Percentiles rank a stretch among this genome's conserved stretches.
Evolutionary conservation across 371 early-diverging fungal species (phyloP).

Genomic region (Mortierella sp.): DNA sequence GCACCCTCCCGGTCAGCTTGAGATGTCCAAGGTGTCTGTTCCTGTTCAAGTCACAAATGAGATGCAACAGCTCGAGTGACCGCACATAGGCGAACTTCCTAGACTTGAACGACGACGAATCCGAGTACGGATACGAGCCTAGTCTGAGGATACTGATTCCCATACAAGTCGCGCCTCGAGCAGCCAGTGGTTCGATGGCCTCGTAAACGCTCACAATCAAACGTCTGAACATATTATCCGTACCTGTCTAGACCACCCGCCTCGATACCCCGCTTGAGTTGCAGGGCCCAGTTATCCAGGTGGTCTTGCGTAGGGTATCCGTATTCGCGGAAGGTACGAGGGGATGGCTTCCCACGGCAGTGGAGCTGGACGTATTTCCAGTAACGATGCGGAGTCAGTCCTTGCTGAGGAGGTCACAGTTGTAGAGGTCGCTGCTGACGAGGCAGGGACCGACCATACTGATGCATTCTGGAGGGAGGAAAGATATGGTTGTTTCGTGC

Average conservation of each 20-base stretch:
- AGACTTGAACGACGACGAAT: neutral
- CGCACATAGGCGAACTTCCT: neutral
- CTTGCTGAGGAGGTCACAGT: neutral
- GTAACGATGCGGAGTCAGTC: neutral
- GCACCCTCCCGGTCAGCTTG: neutral
- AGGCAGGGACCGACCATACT: neutral
- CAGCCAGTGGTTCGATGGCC: neutral
- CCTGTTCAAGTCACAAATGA: neutral
- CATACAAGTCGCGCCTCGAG: neutral
- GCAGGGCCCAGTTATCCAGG: neutral
- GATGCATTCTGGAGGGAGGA: neutral
- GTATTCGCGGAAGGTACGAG: neutral
- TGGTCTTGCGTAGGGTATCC: neutral
- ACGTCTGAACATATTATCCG: neutral
- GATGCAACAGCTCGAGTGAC: neutral
- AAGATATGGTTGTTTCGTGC: neutral
- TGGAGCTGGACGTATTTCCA: neutral
- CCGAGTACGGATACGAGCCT: neutral
- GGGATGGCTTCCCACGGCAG: neutral
- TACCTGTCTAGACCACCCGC: neutral
- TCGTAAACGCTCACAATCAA: neutral
- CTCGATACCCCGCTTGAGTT: neutral
- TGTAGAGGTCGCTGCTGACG: neutral
- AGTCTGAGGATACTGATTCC: neutral
- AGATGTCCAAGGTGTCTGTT: neutral